These are phyloP conservation scores for Aaosphaeria pasadenensis DNA, from an alignment of 2,329 filamentous ascomycete genomes.

Conservation along the genomic window DNA sequence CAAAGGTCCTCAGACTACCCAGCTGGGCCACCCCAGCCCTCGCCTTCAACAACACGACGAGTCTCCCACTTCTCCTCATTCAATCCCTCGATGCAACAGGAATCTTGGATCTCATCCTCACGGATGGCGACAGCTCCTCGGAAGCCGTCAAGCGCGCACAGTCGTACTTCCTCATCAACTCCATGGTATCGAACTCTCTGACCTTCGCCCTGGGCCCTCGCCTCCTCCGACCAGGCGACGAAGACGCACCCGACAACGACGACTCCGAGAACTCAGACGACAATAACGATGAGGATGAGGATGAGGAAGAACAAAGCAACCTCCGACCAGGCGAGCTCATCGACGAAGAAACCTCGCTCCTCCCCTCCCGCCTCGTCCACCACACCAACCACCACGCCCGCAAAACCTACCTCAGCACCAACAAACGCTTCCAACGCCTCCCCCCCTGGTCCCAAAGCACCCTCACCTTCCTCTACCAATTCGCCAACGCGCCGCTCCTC, in stretches of 20 bases:
- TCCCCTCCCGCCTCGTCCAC: constrained; percentile 41
- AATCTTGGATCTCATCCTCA: constrained; percentile 51
- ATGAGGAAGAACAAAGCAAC: constrained; percentile 17
- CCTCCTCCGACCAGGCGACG: constrained; percentile 50
- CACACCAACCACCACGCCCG: constrained; percentile 25
- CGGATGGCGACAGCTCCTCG: constrained; percentile 40
- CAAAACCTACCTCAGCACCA: constrained; percentile 31
- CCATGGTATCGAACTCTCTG: constrained; percentile 61
- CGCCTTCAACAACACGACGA: constrained; percentile 58
- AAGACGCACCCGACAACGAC: constrained; percentile 39
- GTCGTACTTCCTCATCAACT: constrained; percentile 64
- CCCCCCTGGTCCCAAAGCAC: constrained; percentile 37
- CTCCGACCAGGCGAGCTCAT: constrained; percentile 15
- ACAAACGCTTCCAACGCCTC: constrained; percentile 34
- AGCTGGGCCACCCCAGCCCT: constrained; percentile 54
- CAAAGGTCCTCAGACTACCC: constrained; percentile 48
- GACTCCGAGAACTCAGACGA: constrained; percentile 14
- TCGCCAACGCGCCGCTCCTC: constrained; percentile 61
- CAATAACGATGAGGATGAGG: constrained; percentile 10
- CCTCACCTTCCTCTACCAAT: constrained; percentile 45
- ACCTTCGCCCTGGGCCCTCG: constrained; percentile 63
- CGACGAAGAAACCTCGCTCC: constrained; percentile 51
- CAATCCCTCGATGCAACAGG: constrained; percentile 55
- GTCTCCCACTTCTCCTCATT: constrained; percentile 51
- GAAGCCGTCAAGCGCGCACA: constrained; percentile 58